These are phyloP conservation scores for Elsinoe arachidis DNA, from an alignment of 2,329 filamentous ascomycete genomes.

Conservation along the genomic window DNA sequence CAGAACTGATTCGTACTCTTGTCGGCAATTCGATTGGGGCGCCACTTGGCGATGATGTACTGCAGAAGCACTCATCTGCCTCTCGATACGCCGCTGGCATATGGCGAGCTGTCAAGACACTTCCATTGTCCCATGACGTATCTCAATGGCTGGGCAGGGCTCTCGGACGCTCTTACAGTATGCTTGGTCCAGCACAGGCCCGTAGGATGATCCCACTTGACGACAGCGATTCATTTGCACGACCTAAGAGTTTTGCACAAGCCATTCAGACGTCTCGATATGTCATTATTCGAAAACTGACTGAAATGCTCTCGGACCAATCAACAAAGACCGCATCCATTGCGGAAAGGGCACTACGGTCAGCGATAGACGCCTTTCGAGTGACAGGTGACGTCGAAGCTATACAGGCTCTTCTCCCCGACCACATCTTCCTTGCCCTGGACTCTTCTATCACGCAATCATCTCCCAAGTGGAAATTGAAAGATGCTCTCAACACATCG, in stretches of 20 bases:
- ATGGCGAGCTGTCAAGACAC: constrained; percentile 42
- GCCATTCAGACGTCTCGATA: background rate
- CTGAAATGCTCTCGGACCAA: background rate
- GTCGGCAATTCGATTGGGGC: constrained; percentile 11
- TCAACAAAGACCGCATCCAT: background rate
- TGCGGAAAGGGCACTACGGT: background rate
- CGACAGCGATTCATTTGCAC: background rate
- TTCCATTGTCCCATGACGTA: constrained; percentile 46
- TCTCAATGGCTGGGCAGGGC: constrained; percentile 77
- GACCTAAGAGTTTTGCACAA: background rate
- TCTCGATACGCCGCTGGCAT: constrained; percentile 53
- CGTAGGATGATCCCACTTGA: background rate
- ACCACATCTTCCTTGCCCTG: background rate
- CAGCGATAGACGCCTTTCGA: background rate
- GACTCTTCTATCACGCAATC: background rate
- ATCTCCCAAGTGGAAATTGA: too few species aligned
- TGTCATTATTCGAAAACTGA: background rate
- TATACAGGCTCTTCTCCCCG: constrained; percentile 64
- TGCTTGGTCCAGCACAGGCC: background rate
- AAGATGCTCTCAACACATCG: background rate
- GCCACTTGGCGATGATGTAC: constrained; percentile 20
- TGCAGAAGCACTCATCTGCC: constrained; percentile 17
- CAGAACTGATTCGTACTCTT: constrained; percentile 62
- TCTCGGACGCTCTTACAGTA: constrained; percentile 57
- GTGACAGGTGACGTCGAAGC: background rate